These are phyloP conservation scores for Simmondsia chinensis DNA, from an alignment of 148 eudicot genomes.

Conservation along the genomic window DNA sequence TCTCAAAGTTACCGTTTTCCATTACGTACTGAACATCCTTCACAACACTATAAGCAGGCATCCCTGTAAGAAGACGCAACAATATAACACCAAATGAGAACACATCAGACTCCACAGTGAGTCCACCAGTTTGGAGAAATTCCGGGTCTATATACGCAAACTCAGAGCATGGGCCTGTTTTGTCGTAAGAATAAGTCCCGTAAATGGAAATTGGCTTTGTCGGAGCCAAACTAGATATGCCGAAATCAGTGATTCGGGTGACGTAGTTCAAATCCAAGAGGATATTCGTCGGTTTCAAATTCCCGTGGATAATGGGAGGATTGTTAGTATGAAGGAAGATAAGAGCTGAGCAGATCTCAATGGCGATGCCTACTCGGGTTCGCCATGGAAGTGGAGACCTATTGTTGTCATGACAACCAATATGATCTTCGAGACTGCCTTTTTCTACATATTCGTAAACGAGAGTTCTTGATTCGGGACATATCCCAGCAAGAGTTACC, in stretches of 20 bases:
- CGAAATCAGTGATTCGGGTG: conserved; percentile 52
- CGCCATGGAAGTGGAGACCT: conserved; percentile 54
- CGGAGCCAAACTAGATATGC: conserved; percentile 28
- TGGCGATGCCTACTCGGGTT: conserved; percentile 55
- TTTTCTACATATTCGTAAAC: conserved; percentile 67
- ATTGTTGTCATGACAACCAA: conserved; percentile 28
- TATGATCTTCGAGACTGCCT: conserved; percentile 71
- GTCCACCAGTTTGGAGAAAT: conserved; percentile 42
- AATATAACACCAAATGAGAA: conserved; percentile 77
- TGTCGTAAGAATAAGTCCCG: not conserved
- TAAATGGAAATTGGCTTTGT: conserved; percentile 9
- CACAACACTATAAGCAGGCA: conserved; percentile 36
- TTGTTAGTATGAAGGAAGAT: conserved; percentile 59
- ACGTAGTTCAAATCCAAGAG: conserved; percentile 63
- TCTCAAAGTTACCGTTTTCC: conserved; percentile 25
- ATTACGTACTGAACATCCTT: conserved; percentile 56
- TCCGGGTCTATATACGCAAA: conserved; percentile 61
- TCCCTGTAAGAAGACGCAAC: conserved; percentile 58
- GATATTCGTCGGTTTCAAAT: conserved; percentile 56
- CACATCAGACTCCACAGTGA: conserved; percentile 52
- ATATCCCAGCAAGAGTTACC: conserved; percentile 54
- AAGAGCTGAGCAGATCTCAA: conserved; percentile 64
- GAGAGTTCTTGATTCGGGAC: conserved; percentile 68
- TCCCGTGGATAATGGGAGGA: conserved; percentile 60
- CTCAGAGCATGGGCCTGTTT: conserved; percentile 15